Evolutionary conservation across 768 basidiomycete genomes (phyloP), one percentile per base, ranked within the genome.

Genomic region (Clavulina sp.): DNA sequence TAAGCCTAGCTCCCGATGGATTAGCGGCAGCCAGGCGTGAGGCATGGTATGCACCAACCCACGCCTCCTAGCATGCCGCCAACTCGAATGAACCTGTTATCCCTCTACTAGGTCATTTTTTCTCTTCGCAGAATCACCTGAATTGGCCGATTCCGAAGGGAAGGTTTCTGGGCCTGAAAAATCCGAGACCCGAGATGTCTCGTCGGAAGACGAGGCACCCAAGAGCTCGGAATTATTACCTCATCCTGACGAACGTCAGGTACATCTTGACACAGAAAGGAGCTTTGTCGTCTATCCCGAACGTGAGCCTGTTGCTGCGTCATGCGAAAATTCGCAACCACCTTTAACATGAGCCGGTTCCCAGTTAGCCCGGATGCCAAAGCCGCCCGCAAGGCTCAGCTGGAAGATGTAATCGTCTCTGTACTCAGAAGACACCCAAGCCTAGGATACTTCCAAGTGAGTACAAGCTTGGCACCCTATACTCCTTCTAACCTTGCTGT

Each of bases 281-380:
- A 89, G 87, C 57, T 96, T 96, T 60, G 85, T 95, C 51, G 69
- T 89, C 55, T 96, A 93, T 66, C 85, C 91, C 61, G 79, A 77
- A 73, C 84, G 88, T 84, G 70, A 66, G 72, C 59, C 6, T 23
- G 21, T 32, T 5, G 34, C 26, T 4, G 19, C 28, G 28, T 33
- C 5, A 21, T 30, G 41, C n/a, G 4, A 31, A 5, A n/a, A 9
- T n/a, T 23, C n/a, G n/a, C n/a, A n/a, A 19, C 46, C 4, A n/a
- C 34, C 29, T 21, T 52, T 55, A 48, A 74, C 49, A 72, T 70
- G 56, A 56, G 57, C 24, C 31, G 26, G 61, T 9, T 54, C 54
- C 4, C 31, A 51, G 21, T 56, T 54, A 21, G 54, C 51, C 51
- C 78, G 18, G 7, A 29, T 18, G 23, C 34, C 21, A 52, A 48